These are phyloP conservation scores for Kluyveromyces lactis DNA, from an alignment of 805 yeast species.

Conservation along the genomic window DNA sequence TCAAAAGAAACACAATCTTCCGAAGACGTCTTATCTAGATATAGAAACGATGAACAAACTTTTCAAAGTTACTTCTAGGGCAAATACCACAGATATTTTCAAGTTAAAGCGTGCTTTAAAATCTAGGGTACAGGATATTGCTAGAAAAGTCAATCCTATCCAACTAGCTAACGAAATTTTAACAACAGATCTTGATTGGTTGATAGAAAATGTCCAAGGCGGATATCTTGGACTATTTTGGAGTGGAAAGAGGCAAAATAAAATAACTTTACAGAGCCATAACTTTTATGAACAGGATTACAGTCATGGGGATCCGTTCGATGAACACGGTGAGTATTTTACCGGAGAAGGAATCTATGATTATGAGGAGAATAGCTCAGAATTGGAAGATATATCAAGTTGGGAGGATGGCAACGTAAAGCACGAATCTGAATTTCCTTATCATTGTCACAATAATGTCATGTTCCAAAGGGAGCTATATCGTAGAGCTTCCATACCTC, in stretches of 20 bases:
- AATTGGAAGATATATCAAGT: neutral
- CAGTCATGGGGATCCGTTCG: constrained; percentile 18
- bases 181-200: constrained; percentile 31
- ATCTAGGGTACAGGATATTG: constrained; percentile 61
- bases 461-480: constrained; percentile 20
- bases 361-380: neutral
- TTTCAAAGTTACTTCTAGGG: constrained; percentile 39
- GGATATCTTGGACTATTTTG: constrained; percentile 37
- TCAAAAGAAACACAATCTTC: constrained; percentile 59
- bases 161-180: constrained; percentile 31
- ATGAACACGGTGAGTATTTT: neutral
- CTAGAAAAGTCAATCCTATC: constrained; percentile 32
- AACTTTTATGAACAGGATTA: constrained; percentile 13
- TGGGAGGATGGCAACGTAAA: neutral
- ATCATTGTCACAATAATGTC: constrained; percentile 12
- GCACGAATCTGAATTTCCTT: constrained; percentile 15
- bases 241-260: constrained; percentile 41
- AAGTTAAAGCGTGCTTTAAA: constrained; percentile 61
- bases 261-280: constrained; percentile 13
- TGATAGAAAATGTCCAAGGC: constrained; percentile 25
- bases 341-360: neutral
- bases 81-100: constrained; percentile 35
- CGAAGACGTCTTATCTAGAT: constrained; percentile 47
- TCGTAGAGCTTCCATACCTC: constrained; percentile 22
- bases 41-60: constrained; percentile 44